These are phyloP conservation scores for Chaetoceros tenuissimus DNA, from an alignment of 108 stramenopile species.

Conservation along the genomic window DNA sequence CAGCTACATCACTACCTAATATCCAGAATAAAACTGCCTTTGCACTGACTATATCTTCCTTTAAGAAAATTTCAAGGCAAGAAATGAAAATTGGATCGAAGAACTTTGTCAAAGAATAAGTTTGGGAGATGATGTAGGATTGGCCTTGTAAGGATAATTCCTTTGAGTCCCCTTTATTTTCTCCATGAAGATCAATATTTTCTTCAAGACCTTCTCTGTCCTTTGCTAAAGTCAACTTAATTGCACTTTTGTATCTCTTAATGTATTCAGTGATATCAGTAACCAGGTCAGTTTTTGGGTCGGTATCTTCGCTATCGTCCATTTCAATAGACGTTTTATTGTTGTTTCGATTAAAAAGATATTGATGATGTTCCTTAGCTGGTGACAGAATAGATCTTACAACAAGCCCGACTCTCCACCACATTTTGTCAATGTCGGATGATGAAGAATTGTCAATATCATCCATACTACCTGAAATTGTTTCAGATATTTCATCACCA, in stretches of 20 bases:
- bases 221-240: neutral
- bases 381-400: conserved; percentile 29
- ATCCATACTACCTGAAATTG: conserved; percentile 5
- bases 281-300: neutral
- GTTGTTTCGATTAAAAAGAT: neutral
- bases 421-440: conserved; percentile 15
- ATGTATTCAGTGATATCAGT: neutral
- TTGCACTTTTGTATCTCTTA: neutral
- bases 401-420: conserved; percentile 31
- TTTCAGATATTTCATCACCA: conserved; percentile 48
- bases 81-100: neutral
- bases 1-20: neutral
- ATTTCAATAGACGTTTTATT: neutral
- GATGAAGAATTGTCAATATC: conserved; percentile 13
- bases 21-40: neutral
- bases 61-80: neutral
- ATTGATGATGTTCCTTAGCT: neutral
- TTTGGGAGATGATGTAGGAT: neutral
- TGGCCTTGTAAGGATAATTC: neutral
- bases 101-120: neutral
- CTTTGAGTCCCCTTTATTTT: neutral
- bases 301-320: neutral
- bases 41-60: neutral
- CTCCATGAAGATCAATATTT: neutral
- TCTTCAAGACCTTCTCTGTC: neutral